Evolutionary conservation across 2,329 filamentous ascomycete species (phyloP), one percentile per base, ranked within the genome.

Genomic region (Hypocreales sp.): DNA sequence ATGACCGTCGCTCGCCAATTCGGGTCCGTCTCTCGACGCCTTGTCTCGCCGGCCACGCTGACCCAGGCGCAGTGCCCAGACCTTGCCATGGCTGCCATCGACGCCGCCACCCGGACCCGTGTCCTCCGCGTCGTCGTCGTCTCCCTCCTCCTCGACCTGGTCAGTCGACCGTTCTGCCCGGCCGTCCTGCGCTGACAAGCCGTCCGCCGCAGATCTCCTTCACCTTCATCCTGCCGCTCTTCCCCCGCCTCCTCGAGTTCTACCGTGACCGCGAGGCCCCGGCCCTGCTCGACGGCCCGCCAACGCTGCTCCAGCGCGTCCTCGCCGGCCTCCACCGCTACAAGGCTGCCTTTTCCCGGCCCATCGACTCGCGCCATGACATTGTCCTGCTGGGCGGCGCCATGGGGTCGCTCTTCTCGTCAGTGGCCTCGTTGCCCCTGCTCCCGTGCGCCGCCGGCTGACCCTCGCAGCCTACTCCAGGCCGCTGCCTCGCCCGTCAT

Each of bases 221-320:
- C 53, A 98, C 90, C 17, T 94, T 98, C 50, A 95, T 95, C 48
- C 76, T 98, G 7, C 90, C 90, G 0, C 72, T 98, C 20, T 98
- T 95, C 50, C 90, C 86, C 7, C 86, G 84, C 32, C 77, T 98
- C 24, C 78, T 95, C 53, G 79, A 92, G 44, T 95, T 94, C 67
- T 98, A 95, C 60, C 81, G 83, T 55, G 76, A 82, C 47, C 72
- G 75, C 53, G 86, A 94, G 55, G 67, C 67, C 22, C 57, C 63
- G 15, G 45, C 58, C n/a, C 41, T 53, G 29, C 44, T 56, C 22
- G 41, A 50, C 26, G 55, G 58, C 20, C 58, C 66, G 4, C 53
- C 58, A 31, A 84, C 81, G 1, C 56, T 92, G 18, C 73, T 98
- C 15, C 76, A 83, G 35, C 70, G 69, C 34, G 72, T 95, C 31